Evolutionary conservation across 129 eudicot species (phyloP).

Genomic region (Flaveria brownii): DNA sequence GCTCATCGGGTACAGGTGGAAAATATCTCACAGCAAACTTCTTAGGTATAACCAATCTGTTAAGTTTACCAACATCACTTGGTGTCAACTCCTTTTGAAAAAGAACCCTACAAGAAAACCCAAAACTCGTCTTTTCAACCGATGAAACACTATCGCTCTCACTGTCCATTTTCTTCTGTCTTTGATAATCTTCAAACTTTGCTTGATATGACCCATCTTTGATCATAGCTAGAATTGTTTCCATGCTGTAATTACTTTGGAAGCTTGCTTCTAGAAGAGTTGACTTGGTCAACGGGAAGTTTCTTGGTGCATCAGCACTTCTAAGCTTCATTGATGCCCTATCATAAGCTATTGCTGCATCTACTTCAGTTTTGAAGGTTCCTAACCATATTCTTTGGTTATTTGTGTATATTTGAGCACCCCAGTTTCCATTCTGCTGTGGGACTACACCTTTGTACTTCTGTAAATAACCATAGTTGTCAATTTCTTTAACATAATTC

Average conservation of each 20-base stretch:
- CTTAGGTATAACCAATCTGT: slow-evolving; percentile 78
- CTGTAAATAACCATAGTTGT: slow-evolving; percentile 30
- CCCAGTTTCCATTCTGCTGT: slow-evolving; percentile 76
- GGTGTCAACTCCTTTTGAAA: slow-evolving; percentile 84
- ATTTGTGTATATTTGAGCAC: slow-evolving; percentile 78
- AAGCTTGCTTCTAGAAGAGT: slow-evolving; percentile 55
- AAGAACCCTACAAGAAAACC: slow-evolving; percentile 38
- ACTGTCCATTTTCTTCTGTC: slow-evolving; percentile 1
- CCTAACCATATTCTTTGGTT: slow-evolving; percentile 81
- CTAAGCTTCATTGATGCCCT: slow-evolving; percentile 66
- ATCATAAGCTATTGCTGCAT: slow-evolving; percentile 83
- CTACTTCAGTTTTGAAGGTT: slow-evolving; percentile 61
- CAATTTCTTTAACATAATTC: slow-evolving; percentile 2
- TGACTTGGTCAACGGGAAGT: slow-evolving; percentile 52
- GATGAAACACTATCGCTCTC: slow-evolving; percentile 2
- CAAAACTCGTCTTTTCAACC: slow-evolving; percentile 26
- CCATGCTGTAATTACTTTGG: slow-evolving; percentile 43
- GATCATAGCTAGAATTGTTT: slow-evolving; percentile 54
- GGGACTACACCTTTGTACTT: slow-evolving; percentile 77
- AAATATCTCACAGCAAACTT: slow-evolving; percentile 60
- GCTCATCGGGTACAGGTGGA: slow-evolving; percentile 32
- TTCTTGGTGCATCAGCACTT: slow-evolving; percentile 46
- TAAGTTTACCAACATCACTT: slow-evolving; percentile 80
- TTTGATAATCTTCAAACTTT: slow-evolving; percentile 51
- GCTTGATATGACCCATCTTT: slow-evolving; percentile 73